Percentiles rank a stretch among this genome's conserved stretches.
Conservation (phyloP, 345 rosid genomes). For the Eutrema heterophyllum region DNA sequence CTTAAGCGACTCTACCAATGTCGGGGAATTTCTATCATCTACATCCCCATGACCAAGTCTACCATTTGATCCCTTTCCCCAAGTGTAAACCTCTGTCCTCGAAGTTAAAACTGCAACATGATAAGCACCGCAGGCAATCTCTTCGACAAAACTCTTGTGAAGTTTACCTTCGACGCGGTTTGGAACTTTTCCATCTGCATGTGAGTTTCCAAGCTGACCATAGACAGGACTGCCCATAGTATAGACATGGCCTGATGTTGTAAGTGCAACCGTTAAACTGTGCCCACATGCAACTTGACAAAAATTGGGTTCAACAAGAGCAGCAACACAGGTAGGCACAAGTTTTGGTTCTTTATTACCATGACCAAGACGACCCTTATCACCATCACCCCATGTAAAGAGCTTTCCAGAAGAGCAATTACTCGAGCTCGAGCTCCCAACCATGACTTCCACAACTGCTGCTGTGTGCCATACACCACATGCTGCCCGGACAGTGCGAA, state of each 20-base stretch:
- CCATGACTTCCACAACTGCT: slow-evolving; percentile 98
- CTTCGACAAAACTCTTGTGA: slow-evolving; percentile 80
- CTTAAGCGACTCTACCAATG: slow-evolving; percentile 75
- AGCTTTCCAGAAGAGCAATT: slow-evolving; percentile 93
- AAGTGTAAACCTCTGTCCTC: slow-evolving; percentile 88
- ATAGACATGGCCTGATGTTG: slow-evolving; percentile 86
- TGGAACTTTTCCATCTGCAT: slow-evolving; percentile 86
- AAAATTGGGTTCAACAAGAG: slow-evolving; percentile 89
- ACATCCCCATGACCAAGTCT: slow-evolving; percentile 92
- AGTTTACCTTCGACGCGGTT: slow-evolving; percentile 83
- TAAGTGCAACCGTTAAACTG: slow-evolving; percentile 84
- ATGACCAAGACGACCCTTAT: slow-evolving; percentile 96
- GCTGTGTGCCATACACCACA: slow-evolving; percentile 91
- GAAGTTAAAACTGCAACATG: slow-evolving; percentile 94
- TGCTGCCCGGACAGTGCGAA: slow-evolving; percentile 51
- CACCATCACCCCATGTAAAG: slow-evolving; percentile 99
- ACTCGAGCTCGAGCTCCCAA: slow-evolving; percentile 83
- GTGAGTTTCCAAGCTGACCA: slow-evolving; percentile 94
- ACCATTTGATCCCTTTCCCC: slow-evolving; percentile 99
- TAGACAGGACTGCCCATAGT: slow-evolving; percentile 96
- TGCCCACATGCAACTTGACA: slow-evolving; percentile 96
- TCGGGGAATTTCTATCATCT: slow-evolving; percentile 78
- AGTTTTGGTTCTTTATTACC: slow-evolving; percentile 91
- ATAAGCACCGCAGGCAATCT: slow-evolving; percentile 94
- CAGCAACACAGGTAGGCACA: slow-evolving; percentile 95